These are phyloP conservation scores for Ambrosia artemisiifolia DNA, from an alignment of 129 eudicot genomes.

Conservation along the genomic window DNA sequence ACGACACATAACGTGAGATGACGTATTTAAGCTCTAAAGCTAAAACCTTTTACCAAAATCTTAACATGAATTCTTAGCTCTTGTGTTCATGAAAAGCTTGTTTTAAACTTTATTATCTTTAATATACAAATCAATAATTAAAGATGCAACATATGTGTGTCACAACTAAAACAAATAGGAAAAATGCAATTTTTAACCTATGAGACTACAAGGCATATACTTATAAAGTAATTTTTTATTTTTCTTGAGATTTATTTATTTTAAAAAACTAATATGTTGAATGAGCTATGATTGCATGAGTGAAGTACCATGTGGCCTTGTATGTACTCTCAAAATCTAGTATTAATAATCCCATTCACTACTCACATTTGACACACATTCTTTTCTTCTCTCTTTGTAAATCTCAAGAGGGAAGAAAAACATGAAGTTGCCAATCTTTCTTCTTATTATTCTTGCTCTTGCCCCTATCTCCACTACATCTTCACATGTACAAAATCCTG, in stretches of 20 bases:
- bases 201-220: constrained; percentile 18
- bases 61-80: constrained; percentile 14
- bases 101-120: constrained; percentile 38
- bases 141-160: constrained; percentile 33
- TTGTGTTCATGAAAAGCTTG: constrained; percentile 34
- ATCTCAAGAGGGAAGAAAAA: constrained; percentile 21
- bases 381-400: constrained; percentile 24
- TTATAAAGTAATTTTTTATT: background rate
- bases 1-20: background rate
- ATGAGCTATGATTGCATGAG: constrained; percentile 38
- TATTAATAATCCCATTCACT: constrained; percentile 36
- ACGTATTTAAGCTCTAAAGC: background rate
- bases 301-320: constrained; percentile 39
- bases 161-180: constrained; percentile 32
- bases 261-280: background rate
- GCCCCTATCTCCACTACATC: constrained; percentile 20
- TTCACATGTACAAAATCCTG: constrained; percentile 27
- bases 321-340: constrained; percentile 31
- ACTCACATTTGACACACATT: constrained; percentile 27
- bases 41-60: constrained; percentile 7
- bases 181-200: constrained; percentile 19
- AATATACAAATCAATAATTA: background rate
- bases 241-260: background rate
- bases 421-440: constrained; percentile 25
- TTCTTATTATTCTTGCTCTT: constrained; percentile 28